Evolutionary conservation across 2,329 filamentous ascomycete genomes (phyloP).

Genomic region (Colletotrichum euphorbiae): DNA sequence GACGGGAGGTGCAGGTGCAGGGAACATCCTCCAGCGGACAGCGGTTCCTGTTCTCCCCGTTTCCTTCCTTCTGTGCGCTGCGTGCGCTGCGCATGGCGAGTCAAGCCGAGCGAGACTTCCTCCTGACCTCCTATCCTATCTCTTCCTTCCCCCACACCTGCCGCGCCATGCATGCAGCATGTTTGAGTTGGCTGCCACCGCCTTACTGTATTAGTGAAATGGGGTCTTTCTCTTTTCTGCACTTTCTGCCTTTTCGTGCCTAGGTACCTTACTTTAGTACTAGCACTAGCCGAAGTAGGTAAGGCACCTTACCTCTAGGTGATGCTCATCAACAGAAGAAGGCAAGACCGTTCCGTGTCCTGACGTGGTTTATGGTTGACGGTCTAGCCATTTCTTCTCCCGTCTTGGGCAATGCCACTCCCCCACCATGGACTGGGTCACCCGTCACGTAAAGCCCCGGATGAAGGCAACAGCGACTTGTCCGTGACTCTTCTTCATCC

Average conservation of each 20-base stretch:
- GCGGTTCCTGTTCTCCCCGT: too few species aligned
- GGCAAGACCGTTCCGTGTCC: neutral
- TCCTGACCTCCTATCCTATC: too few species aligned
- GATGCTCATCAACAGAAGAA: neutral
- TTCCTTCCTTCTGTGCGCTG: too few species aligned
- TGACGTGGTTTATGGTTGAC: constrained; percentile 9
- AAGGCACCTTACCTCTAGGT: neutral
- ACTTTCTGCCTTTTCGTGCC: neutral
- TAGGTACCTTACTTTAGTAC: too few species aligned
- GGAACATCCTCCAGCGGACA: too few species aligned
- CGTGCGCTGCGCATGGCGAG: neutral
- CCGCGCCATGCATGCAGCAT: constrained; percentile 18
- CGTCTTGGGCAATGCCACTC: constrained; percentile 20
- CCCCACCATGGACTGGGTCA: neutral
- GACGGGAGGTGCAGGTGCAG: too few species aligned
- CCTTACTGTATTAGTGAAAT: too few species aligned
- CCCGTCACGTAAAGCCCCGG: neutral
- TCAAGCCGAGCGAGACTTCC: constrained; percentile 19
- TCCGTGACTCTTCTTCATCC: constrained; percentile 13
- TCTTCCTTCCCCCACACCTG: constrained; percentile 13
- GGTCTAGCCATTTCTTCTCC: neutral
- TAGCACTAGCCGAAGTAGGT: too few species aligned
- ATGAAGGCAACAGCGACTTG: constrained; percentile 26
- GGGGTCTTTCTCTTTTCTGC: neutral
- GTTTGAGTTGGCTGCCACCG: constrained; percentile 9